These are phyloP conservation scores for Linum usitatissimum DNA, from an alignment of 345 rosid species.

Conservation along the genomic window DNA sequence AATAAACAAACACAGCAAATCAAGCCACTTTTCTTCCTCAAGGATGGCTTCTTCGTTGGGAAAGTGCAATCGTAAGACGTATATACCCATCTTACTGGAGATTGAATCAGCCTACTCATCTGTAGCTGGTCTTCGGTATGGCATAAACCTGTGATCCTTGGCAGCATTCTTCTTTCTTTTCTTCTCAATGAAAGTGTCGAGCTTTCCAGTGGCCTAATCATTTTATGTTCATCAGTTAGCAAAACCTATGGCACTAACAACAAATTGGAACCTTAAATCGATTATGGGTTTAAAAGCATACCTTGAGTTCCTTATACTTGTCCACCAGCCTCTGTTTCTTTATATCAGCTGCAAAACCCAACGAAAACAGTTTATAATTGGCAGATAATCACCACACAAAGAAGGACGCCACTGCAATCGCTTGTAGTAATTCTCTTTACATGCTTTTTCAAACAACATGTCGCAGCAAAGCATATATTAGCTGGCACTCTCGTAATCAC, in stretches of 20 bases:
- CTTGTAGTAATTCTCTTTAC: not conserved
- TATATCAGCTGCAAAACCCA: slow-evolving; percentile 59
- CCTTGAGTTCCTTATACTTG: slow-evolving; percentile 73
- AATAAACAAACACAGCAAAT: too few relatives aligned
- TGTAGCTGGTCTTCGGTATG: slow-evolving; percentile 48
- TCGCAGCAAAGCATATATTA: not conserved
- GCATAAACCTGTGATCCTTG: slow-evolving; percentile 79
- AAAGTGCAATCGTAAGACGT: too few relatives aligned
- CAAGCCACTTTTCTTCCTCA: too few relatives aligned
- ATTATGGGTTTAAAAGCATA: slow-evolving; percentile 5
- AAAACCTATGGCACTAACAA: not conserved
- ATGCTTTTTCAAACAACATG: not conserved
- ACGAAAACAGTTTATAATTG: slow-evolving; percentile 1
- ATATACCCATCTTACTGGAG: not conserved
- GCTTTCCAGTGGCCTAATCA: slow-evolving; percentile 68
- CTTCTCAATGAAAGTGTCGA: slow-evolving; percentile 68
- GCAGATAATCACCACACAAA: not conserved
- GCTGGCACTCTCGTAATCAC: not conserved
- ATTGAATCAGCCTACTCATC: slow-evolving; percentile 3
- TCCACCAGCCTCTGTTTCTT: slow-evolving; percentile 57
- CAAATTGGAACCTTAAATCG: not conserved
- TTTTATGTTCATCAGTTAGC: slow-evolving; percentile 12
- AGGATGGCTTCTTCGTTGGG: too few relatives aligned
- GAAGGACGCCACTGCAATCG: not conserved
- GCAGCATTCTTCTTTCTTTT: slow-evolving; percentile 81